phyloP scores from a whole-genome alignment of 225 moss, liverwort and hornwort genomes.

The Polytrichum formosum region DNA sequence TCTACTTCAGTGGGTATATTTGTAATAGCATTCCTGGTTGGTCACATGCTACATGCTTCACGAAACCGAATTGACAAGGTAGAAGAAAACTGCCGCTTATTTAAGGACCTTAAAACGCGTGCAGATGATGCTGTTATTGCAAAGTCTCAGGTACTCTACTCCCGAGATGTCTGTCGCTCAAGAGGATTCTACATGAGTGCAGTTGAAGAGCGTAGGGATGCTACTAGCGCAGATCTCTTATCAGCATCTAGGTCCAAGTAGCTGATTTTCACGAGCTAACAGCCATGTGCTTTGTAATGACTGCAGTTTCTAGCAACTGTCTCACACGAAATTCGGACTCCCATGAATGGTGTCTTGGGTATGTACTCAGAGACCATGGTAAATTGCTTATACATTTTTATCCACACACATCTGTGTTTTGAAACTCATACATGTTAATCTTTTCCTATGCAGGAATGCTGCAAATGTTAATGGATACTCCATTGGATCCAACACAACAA shows the following conservation, averaged over 20 bases:
- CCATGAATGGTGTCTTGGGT: constrained; percentile 76
- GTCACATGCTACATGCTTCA: constrained; percentile 62
- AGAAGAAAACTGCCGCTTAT: constrained; percentile 61
- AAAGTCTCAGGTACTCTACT: constrained; percentile 51
- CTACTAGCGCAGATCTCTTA: too few species aligned
- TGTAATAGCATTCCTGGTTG: constrained; percentile 55
- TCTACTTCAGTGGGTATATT: constrained; percentile 47
- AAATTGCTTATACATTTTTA: too few species aligned
- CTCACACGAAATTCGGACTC: constrained; percentile 68
- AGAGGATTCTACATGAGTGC: neutral
- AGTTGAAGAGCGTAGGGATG: neutral
- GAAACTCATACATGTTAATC: neutral
- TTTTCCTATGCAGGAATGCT: constrained; percentile 50
- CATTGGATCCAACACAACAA: constrained; percentile 49
- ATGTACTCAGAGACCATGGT: constrained; percentile 6
- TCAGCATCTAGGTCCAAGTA: neutral
- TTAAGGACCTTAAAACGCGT: constrained; percentile 50
- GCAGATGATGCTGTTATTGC: constrained; percentile 68
- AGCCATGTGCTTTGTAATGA: constrained; percentile 4
- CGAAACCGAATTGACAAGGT: constrained; percentile 54
- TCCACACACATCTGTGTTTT: neutral
- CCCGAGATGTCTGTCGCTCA: neutral
- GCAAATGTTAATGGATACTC: constrained; percentile 73
- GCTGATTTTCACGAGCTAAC: constrained; percentile 4
- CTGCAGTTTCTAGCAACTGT: constrained; percentile 70